Base-by-base conservation (phyloP, 2,329 filamentous ascomycete species). In the Dryadomyces quercivorus region DNA sequence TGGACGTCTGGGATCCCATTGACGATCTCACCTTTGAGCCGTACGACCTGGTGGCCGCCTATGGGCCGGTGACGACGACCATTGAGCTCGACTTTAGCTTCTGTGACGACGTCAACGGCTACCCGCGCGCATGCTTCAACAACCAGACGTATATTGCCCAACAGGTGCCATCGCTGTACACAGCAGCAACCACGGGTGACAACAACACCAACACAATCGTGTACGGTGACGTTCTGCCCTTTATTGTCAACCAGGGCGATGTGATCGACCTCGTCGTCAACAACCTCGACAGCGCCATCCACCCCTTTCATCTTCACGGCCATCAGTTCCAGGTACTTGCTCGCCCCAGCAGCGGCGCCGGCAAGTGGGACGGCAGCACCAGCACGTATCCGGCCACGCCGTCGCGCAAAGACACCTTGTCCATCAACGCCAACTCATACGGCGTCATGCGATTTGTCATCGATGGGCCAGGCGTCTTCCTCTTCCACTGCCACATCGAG, bases 141-240 rank as follows among this genome's bases (percentile, higher is more conserved):
- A 77, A 79, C 59, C 68, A 81, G 47, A 83, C 83, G 7, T 89
- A 86, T 63, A 75, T 85, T n/a, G 58, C 65, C 8, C 85, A 85
- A 52, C 78, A 81, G 62, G 84, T 88, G 0, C 86, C 86, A 0
- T 80, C 82, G 0, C 70, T 91, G 6, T 90, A 88, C 72, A 83
- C 82, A 3, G 85, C 76, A n/a, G 73, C 86, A 3, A 81, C 81
- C 0, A 69, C 77, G 1, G 77, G 76, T 5, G 61, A 65, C 1
- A 60, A 67, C 62, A 75, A 74, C 62, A 67, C 65, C 6, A 63
- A 76, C 58, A 63, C 69, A 0, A 38, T 55, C 2, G 65, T 74
- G 6, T 76, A 76, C 56, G 74, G 73, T 21, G 65, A 63, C 43
- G 65, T 75, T 48, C 66, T 69, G 57, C 69, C 73, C 6, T 71